These are phyloP conservation scores for Neofusicoccum umdonicola DNA, from an alignment of 2,329 filamentous ascomycete genomes.

Conservation along the genomic window DNA sequence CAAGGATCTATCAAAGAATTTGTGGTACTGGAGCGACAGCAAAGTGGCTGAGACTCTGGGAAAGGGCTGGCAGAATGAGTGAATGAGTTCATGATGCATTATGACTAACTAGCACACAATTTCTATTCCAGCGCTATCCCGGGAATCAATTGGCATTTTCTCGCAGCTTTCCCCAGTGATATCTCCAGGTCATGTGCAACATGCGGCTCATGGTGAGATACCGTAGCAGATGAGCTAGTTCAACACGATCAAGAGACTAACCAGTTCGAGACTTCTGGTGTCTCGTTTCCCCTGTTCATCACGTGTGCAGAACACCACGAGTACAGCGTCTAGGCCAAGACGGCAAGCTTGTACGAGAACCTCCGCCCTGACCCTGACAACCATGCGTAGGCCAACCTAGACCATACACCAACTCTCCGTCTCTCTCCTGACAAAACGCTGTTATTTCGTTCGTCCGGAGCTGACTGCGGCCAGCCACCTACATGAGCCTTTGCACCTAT, in stretches of 20 bases:
- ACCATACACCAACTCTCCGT: background rate
- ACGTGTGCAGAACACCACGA: no score
- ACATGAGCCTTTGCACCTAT: no score
- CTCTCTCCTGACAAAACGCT: background rate
- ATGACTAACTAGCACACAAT: background rate
- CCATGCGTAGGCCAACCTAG: background rate
- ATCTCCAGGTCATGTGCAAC: no score
- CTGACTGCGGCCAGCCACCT: no score
- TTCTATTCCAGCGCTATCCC: background rate
- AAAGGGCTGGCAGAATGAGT: conserved; percentile 16
- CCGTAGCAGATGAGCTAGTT: no score
- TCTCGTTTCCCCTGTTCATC: no score
- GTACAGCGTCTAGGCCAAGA: no score
- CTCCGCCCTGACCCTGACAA: background rate
- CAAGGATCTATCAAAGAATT: conserved; percentile 28
- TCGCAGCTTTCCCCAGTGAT: no score
- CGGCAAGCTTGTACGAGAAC: background rate
- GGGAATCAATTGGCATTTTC: background rate
- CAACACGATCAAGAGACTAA: no score
- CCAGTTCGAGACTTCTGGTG: no score
- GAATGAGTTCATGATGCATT: background rate
- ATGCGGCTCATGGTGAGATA: no score
- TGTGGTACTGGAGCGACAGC: conserved; percentile 35
- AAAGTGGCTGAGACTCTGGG: conserved; percentile 16
- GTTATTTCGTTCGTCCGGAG: no score